A percentile compares a stretch with the other conserved stretches of the same genome.
Evolutionary conservation across 257 asterid species (phyloP).

Genomic region (Schizonepeta tenuifolia): DNA sequence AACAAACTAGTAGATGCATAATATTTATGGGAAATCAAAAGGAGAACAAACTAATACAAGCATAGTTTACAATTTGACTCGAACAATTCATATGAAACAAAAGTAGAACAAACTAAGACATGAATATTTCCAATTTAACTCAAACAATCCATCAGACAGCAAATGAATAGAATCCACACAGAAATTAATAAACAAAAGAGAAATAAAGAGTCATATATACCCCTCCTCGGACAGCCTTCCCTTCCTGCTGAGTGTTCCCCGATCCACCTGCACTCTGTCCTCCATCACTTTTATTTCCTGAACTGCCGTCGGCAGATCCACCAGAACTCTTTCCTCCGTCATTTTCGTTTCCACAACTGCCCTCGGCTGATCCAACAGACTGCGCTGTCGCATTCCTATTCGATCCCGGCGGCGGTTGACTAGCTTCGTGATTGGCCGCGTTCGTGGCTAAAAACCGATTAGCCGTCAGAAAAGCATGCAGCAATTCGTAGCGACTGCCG

Average conservation of each 20-base stretch:
- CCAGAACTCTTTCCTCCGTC: constrained; percentile 43
- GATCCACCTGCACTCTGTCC: constrained; percentile 58
- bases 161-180: not conserved
- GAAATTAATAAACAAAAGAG: not conserved
- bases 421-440: constrained; percentile 31
- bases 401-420: constrained; percentile 41
- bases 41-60: too few relatives aligned
- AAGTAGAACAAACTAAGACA: constrained; percentile 8
- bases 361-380: constrained; percentile 48
- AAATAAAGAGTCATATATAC: constrained; percentile 39
- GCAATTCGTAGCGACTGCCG: constrained; percentile 27
- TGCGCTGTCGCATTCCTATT: constrained; percentile 32
- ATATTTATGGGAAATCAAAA: too few relatives aligned
- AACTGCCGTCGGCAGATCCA: constrained; percentile 48
- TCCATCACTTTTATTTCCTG: constrained; percentile 46
- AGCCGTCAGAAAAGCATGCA: constrained; percentile 30
- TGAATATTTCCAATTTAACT: constrained; percentile 5
- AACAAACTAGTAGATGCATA: too few relatives aligned
- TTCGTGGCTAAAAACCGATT: constrained; percentile 48
- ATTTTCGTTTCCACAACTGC: constrained; percentile 43
- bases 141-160: not conserved
- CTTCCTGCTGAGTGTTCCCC: constrained; percentile 55
- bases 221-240: constrained; percentile 75
- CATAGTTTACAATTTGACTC: not conserved
- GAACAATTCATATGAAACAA: not conserved